phyloP scores from a whole-genome alignment of 2,329 filamentous ascomycete species.

The Erysiphe pulchra region DNA sequence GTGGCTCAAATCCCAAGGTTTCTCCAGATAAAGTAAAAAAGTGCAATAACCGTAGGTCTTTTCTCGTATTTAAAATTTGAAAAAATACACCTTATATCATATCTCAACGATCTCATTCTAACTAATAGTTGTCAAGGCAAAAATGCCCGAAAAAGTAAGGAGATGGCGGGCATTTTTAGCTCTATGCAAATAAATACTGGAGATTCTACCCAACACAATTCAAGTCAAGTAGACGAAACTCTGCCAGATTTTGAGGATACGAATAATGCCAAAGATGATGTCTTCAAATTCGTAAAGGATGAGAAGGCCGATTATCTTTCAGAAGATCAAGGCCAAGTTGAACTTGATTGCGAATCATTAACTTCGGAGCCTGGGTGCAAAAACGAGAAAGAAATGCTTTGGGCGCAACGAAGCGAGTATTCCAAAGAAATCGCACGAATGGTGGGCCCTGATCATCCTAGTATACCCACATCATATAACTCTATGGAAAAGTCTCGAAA shows the following conservation, averaged over 20 bases:
- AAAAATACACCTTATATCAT: too few species aligned
- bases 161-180: too few species aligned
- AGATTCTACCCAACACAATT: too few species aligned
- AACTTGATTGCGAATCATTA: background rate
- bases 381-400: background rate
- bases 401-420: background rate
- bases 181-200: too few species aligned
- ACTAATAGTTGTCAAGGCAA: too few species aligned
- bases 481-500: slow-evolving; percentile 1
- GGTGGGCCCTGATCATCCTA: slow-evolving; percentile 1
- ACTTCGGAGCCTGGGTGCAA: background rate
- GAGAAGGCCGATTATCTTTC: background rate
- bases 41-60: too few species aligned
- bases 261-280: background rate
- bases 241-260: background rate
- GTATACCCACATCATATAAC: slow-evolving; percentile 1
- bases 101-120: too few species aligned
- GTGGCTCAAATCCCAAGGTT: too few species aligned
- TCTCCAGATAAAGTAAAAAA: too few species aligned
- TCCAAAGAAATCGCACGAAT: background rate
- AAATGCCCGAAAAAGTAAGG: too few species aligned
- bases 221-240: too few species aligned
- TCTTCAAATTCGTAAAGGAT: background rate
- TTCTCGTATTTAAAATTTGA: too few species aligned
- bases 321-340: background rate